Conservation (phyloP, 2,329 filamentous ascomycete genomes). For the Drechmeria coniospora region DNA sequence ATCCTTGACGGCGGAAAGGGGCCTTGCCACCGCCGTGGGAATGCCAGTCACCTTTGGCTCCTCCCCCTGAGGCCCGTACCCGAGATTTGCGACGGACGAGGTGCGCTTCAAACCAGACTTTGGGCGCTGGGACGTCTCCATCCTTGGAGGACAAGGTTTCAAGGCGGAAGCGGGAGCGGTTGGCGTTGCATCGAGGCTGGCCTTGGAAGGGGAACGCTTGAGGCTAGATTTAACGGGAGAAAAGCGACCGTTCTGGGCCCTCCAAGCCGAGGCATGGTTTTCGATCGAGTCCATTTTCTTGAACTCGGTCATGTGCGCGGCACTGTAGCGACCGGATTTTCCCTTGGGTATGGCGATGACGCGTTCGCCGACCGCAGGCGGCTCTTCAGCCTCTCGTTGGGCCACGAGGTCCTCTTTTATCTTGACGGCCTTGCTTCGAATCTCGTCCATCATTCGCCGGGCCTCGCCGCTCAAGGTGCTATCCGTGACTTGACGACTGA, state of each 20-base stretch:
- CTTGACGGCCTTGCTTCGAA: constrained; percentile 55
- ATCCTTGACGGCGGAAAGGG: constrained; percentile 2
- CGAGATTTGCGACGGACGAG: constrained; percentile 17
- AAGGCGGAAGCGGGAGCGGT: constrained; percentile 23
- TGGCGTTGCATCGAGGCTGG: constrained; percentile 21
- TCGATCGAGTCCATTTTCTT: constrained; percentile 97
- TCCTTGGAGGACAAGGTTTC: constrained; percentile 41
- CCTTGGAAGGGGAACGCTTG: constrained; percentile 30
- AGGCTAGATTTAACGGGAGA: constrained; percentile 28
- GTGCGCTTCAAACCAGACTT: constrained; percentile 20
- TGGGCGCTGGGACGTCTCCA: constrained; percentile 32
- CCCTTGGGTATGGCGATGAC: constrained; percentile 70
- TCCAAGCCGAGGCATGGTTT: constrained; percentile 66
- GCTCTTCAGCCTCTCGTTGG: constrained; percentile 38
- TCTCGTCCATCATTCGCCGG: constrained; percentile 45
- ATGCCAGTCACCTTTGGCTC: constrained; percentile 13
- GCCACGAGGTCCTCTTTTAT: constrained; percentile 55
- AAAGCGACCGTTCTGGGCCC: constrained; percentile 37
- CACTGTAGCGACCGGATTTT: constrained; percentile 65
- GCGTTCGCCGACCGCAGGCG: constrained; percentile 32
- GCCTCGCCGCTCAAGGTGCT: constrained; percentile 45
- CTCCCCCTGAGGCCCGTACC: constrained; percentile 7
- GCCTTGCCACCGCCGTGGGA: constrained; percentile 7
- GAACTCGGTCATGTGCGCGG: constrained; percentile 75
- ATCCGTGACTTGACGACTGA: constrained; percentile 37